Evolutionary conservation across 768 basidiomycete genomes (phyloP), one percentile per base, ranked within the genome.

Genomic region (Suillus sp.): DNA sequence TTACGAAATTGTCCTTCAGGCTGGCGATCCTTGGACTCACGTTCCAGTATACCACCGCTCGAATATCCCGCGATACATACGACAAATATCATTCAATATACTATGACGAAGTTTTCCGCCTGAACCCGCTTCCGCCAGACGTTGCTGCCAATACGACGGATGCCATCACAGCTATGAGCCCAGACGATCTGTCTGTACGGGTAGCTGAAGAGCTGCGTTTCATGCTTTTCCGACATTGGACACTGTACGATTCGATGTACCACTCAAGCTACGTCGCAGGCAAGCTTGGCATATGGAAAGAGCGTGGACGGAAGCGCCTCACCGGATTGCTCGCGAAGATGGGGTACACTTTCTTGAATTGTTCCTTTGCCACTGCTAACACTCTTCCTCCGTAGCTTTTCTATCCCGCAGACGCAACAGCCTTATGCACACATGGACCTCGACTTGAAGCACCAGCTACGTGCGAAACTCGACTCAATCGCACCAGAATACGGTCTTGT

Each of bases 171-270:
- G 83, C 87, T 0, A 77, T 87, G 30, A 85, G 84, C 66, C 92
- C 96, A 2, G 95, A 98, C 68, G 96, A 99, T 72, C 79, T 82
- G 63, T 86, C 89, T 35, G 87, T 99, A 66, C 86, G 93, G 43
- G 81, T 89, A 45, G 88, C 87, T 37, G 94, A 96, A 59, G 97
- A 99, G 75, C 80, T 99, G 60, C 84, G 97, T 30, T 99, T 99
- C 75, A 95, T 90, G 78, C 83, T 98, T 60, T 95, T 96, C 73
- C 84, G 96, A 62, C 97, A 99, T 78, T 99, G 97, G 97, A 98
- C 91, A 35, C 78, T 99, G 53, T 99, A 98, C 72, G 97, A 99
- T 71, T 89, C 96, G 13, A 99, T 99, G 97, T 89, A 90, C 70
- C 96, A 99, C 75, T 97, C 95, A 3, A 92, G 92, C 62, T 99